A percentile compares a stretch with the other conserved stretches of the same genome.
Conservation (phyloP, 2,329 filamentous ascomycete species). For the Phialemonium atrogriseum region DNA sequence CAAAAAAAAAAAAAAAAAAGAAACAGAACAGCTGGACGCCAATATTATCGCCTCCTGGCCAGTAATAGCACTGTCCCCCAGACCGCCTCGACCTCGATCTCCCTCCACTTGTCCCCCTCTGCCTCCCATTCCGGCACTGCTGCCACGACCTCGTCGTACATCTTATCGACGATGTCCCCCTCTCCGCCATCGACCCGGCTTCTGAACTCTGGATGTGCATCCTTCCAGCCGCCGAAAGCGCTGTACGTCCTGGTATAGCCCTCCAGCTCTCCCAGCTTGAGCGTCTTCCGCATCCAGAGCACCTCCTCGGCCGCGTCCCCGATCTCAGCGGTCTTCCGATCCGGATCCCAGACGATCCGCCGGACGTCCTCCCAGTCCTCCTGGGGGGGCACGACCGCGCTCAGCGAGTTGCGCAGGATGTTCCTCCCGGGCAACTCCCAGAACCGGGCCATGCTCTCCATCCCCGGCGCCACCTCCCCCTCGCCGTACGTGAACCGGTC, state of each 20-base stretch:
- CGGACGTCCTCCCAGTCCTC: constrained; percentile 42
- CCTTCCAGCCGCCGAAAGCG: constrained; percentile 49
- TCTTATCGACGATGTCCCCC: constrained; percentile 54
- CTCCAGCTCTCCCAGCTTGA: constrained; percentile 50
- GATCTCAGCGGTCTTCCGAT: constrained; percentile 26
- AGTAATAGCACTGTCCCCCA: constrained; percentile 55
- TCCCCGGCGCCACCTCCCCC: constrained; percentile 31
- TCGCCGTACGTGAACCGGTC: constrained; percentile 46
- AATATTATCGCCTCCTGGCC: constrained; percentile 34
- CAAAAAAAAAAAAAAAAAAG: too few species aligned
- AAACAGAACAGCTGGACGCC: constrained; percentile 1
- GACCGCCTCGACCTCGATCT: constrained; percentile 46
- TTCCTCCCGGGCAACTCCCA: constrained; percentile 55
- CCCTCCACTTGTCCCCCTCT: constrained; percentile 39
- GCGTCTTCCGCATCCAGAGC: constrained; percentile 42
- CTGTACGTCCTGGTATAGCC: constrained; percentile 56
- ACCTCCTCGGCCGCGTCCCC: constrained; percentile 15
- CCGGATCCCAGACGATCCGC: constrained; percentile 50
- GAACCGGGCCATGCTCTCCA: constrained; percentile 44
- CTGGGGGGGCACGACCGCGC: constrained; percentile 41
- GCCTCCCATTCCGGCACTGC: constrained; percentile 44
- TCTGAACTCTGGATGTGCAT: constrained; percentile 41
- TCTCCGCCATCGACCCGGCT: constrained; percentile 43
- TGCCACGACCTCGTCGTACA: constrained; percentile 50
- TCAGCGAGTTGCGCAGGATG: constrained; percentile 42